A percentile compares a stretch with the other conserved stretches of the same genome.
These are phyloP conservation scores for Schizophyllum amplum DNA, from an alignment of 1,284 basidiomycete genomes.

Conservation along the genomic window DNA sequence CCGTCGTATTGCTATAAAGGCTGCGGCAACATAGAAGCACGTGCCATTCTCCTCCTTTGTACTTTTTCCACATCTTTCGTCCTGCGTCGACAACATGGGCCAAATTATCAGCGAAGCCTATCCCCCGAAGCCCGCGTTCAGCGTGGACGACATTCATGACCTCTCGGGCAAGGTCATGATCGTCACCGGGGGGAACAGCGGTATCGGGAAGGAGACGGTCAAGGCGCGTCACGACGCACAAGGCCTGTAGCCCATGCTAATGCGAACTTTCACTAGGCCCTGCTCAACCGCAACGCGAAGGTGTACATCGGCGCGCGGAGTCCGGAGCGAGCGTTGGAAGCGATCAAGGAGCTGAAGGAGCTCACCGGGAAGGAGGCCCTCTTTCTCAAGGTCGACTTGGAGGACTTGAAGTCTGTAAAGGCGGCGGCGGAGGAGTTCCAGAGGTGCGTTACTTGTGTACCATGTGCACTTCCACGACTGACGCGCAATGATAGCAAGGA, in stretches of 20 bases:
- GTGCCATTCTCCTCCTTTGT: too few relatives aligned
- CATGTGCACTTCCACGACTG: background rate
- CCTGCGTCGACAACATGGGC: background rate
- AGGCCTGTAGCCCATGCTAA: too few relatives aligned
- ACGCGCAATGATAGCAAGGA: constrained; percentile 23
- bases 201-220: constrained; percentile 29
- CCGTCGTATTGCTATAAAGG: too few relatives aligned
- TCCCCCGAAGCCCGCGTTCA: constrained; percentile 25
- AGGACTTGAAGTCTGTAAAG: constrained; percentile 39
- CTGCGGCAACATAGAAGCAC: too few relatives aligned
- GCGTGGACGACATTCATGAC: constrained; percentile 26
- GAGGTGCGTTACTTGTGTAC: constrained; percentile 14
- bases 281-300: constrained; percentile 38
- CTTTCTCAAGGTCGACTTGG: constrained; percentile 48
- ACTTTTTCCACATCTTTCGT: too few relatives aligned
- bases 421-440: constrained; percentile 37
- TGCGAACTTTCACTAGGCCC: constrained; percentile 17
- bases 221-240: background rate
- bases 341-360: constrained; percentile 38
- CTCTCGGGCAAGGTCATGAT: constrained; percentile 26
- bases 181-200: constrained; percentile 31
- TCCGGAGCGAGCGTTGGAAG: constrained; percentile 30
- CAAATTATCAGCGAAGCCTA: constrained; percentile 17
- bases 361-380: constrained; percentile 33
- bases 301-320: constrained; percentile 49